Conservation (phyloP, 1,284 basidiomycete species). For the Ustilago trichophora region DNA sequence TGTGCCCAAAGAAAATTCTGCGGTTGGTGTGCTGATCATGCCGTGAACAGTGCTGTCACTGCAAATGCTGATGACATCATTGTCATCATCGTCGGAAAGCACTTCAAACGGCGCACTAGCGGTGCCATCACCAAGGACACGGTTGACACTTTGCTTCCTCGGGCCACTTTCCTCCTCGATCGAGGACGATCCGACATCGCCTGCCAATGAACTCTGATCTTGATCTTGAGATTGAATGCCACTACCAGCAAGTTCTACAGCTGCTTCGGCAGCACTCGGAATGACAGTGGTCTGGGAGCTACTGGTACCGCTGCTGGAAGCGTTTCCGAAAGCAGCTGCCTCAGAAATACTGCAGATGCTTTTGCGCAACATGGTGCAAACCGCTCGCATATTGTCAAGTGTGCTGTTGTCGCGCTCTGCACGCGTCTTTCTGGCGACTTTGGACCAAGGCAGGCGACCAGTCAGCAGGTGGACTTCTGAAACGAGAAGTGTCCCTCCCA, state of each 20-base stretch:
- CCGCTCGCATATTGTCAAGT: conserved; percentile 17
- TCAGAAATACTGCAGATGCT: conserved; percentile 15
- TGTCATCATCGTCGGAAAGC: conserved; percentile 1
- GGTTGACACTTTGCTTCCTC: neutral
- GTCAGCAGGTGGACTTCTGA: conserved; percentile 32
- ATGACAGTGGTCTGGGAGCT: too few species aligned
- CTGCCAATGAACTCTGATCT: too few species aligned
- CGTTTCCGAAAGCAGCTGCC: conserved; percentile 3
- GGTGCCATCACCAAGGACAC: neutral
- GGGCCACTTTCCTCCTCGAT: too few species aligned
- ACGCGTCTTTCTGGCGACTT: conserved; percentile 7
- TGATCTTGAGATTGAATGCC: too few species aligned
- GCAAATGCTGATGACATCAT: neutral
- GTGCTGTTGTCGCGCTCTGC: conserved; percentile 13
- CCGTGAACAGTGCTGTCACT: conserved; percentile 1
- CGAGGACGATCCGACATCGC: too few species aligned
- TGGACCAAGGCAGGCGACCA: conserved; percentile 31
- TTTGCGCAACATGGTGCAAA: conserved; percentile 17
- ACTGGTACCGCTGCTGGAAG: too few species aligned
- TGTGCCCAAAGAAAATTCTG: too few species aligned
- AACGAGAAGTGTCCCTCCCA: conserved; percentile 6
- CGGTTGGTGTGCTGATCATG: neutral
- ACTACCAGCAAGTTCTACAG: too few species aligned
- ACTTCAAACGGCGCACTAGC: conserved; percentile 1
- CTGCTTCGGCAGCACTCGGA: too few species aligned